Evolutionary conservation across 208 protist species (phyloP), one percentile per base, ranked within the genome.

Genomic region (Leishmania amazonensis): DNA sequence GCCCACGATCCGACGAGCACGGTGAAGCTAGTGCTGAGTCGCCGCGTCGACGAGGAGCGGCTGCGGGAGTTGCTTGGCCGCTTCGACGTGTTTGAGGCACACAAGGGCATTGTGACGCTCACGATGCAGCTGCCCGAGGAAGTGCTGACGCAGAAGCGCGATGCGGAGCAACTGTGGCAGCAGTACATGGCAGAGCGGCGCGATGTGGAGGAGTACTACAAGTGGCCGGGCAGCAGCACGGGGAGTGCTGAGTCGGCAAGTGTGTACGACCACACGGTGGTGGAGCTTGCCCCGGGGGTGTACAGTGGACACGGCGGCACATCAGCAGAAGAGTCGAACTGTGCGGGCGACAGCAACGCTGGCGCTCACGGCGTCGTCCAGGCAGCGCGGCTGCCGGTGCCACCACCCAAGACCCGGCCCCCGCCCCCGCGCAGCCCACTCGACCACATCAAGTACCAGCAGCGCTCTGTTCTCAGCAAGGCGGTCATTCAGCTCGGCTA

Each of bases 21-120:
- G n/a, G 89, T 98, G 35, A 95, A 92, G 58, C 72, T 98, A 68
- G 85, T 81, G n/a, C 87, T 96, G 47, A 92, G 84, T 71, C 81
- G 83, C 40, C 91, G 88, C 28, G 90, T 97, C n/a, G 89, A 91
- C 40, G 75, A 80, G 74, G 92, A 88, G 71, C 89, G 93, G 45
- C 82, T 98, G 80, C 88, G 88, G 0, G 93, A 94, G 72, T 71
- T 98, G 70, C 91, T 98, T 54, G 95, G 91, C 0, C 90, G 92
- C 73, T 96, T 88, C 78, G 91, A 96, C 76, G 89, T 95, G 31
- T 96, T 97, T 73, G 95, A 92, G 47, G 47, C 82, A 0, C 95
- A 98, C 85, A 94, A 94, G 51, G 95, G 95, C 70, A 96, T 98
- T 75, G 94, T 95, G 28, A 78, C 70, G 21, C 78, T 98, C 28